Percentiles rank a stretch among this genome's conserved stretches.
Evolutionary conservation across 1,284 basidiomycete genomes (phyloP).

Genomic region (Sporisorium iseilematis-ciliati): DNA sequence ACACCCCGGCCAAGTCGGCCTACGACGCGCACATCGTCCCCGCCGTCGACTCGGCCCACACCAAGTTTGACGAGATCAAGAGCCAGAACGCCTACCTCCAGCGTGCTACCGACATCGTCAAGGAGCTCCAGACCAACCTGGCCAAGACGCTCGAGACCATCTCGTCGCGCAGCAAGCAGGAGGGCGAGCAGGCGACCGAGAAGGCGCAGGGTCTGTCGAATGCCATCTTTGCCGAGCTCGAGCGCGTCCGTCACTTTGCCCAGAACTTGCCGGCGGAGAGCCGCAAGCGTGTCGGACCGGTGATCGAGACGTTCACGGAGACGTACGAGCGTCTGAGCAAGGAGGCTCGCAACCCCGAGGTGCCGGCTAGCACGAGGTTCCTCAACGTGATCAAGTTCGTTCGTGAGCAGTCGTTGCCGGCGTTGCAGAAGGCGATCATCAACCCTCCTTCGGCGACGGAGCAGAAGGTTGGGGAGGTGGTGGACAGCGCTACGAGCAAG

Average conservation of each 20-base stretch:
- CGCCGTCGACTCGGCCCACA: constrained; percentile 48
- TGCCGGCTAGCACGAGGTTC: constrained; percentile 59
- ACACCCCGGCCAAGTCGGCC: constrained; percentile 57
- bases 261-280: constrained; percentile 60
- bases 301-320: constrained; percentile 63
- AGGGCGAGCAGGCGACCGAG: constrained; percentile 60
- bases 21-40: constrained; percentile 61
- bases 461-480: constrained; percentile 20
- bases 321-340: constrained; percentile 63
- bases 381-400: constrained; percentile 62
- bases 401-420: constrained; percentile 64
- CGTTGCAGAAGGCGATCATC: constrained; percentile 63
- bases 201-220: constrained; percentile 62
- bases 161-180: constrained; percentile 54
- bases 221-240: constrained; percentile 65
- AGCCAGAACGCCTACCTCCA: constrained; percentile 64
- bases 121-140: constrained; percentile 59
- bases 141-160: constrained; percentile 59
- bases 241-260: constrained; percentile 64
- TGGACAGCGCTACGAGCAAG: constrained; percentile 20
- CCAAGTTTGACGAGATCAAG: constrained; percentile 65
- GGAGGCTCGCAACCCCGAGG: constrained; percentile 63
- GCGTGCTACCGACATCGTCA: constrained; percentile 61
- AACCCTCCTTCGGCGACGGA: constrained; percentile 30
- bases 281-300: constrained; percentile 64